Evolutionary conservation across 2,329 filamentous ascomycete genomes (phyloP).

Genomic region (Drechslerella dactyloides): DNA sequence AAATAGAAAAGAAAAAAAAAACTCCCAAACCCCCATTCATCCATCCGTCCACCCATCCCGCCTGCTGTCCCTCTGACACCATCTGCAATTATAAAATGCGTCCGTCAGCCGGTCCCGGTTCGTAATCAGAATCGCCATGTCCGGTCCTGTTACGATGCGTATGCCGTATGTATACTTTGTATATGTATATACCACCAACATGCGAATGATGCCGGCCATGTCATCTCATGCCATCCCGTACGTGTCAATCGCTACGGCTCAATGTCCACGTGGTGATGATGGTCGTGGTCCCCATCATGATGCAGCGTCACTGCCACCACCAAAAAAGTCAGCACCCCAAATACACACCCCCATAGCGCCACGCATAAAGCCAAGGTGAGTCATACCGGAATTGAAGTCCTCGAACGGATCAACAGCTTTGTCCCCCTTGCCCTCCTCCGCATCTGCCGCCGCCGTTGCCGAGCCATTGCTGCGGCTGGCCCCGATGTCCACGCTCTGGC

Average conservation of each 20-base stretch:
- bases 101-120: too few species aligned
- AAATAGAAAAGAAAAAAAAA: too few species aligned
- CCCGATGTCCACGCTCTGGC: conserved; percentile 86
- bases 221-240: too few species aligned
- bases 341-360: background rate
- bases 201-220: too few species aligned
- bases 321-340: conserved; percentile 13
- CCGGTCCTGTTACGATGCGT: too few species aligned
- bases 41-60: too few species aligned
- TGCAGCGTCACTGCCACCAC: conserved; percentile 83
- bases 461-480: conserved; percentile 72
- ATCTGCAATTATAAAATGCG: too few species aligned
- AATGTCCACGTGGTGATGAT: conserved; percentile 50
- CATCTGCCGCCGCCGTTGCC: conserved; percentile 78
- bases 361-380: background rate
- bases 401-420: conserved; percentile 88
- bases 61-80: too few species aligned
- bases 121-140: too few species aligned
- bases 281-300: conserved; percentile 78
- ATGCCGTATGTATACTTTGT: too few species aligned
- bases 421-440: conserved; percentile 80
- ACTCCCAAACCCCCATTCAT: too few species aligned
- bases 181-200: too few species aligned
- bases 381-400: conserved; percentile 75
- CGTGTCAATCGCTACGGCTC: conserved; percentile 4